These are phyloP conservation scores for Colletotrichum tabaci DNA, from an alignment of 2,329 filamentous ascomycete species.

Conservation along the genomic window DNA sequence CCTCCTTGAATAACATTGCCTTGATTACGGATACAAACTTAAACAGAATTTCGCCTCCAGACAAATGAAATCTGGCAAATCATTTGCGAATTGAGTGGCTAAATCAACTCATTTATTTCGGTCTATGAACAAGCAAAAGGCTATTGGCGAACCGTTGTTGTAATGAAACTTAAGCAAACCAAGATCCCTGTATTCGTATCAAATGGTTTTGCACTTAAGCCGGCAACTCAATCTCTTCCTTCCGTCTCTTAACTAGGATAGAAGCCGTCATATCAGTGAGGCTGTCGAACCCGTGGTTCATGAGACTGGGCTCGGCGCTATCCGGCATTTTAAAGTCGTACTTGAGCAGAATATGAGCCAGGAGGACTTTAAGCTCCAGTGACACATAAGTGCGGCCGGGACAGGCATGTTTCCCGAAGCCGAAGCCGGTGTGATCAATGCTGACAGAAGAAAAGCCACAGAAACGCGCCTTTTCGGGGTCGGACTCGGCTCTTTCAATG, in stretches of 20 bases:
- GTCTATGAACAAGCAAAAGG: too few relatives aligned
- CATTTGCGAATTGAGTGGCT: too few relatives aligned
- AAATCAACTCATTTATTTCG: too few relatives aligned
- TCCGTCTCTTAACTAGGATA: background rate
- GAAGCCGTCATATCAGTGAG: background rate
- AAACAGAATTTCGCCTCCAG: too few relatives aligned
- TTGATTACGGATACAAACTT: too few relatives aligned
- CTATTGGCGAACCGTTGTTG: too few relatives aligned
- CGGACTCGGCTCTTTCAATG: background rate
- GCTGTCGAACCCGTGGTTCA: slow-evolving; percentile 15
- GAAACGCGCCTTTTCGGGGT: background rate
- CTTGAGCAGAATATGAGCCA: slow-evolving; percentile 16
- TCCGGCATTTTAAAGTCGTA: slow-evolving; percentile 11
- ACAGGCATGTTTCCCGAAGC: slow-evolving; percentile 20
- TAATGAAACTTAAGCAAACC: background rate
- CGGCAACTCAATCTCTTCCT: slow-evolving; percentile 15
- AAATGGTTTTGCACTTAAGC: background rate
- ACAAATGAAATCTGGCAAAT: too few relatives aligned
- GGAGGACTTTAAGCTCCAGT: slow-evolving; percentile 13
- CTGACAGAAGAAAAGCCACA: slow-evolving; percentile 11
- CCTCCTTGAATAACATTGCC: too few relatives aligned
- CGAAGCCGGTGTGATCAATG: slow-evolving; percentile 23
- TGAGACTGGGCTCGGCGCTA: slow-evolving; percentile 6
- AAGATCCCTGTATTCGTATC: background rate
- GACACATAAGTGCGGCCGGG: slow-evolving; percentile 25